phyloP scores from a whole-genome alignment of 148 eudicot species.

The Simmondsia chinensis region DNA sequence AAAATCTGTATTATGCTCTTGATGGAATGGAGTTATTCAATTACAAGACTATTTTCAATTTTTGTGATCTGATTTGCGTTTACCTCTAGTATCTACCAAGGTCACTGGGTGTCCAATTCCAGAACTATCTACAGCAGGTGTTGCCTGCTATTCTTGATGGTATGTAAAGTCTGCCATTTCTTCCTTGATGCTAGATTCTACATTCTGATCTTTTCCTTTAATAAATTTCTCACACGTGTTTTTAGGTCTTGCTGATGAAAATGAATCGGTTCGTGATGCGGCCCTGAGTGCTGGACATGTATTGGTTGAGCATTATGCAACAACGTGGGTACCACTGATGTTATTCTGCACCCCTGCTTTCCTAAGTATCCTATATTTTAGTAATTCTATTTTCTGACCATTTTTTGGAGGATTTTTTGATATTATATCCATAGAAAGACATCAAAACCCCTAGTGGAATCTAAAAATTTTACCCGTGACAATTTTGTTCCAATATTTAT shows the following conservation, averaged over 20 bases:
- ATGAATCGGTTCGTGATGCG: slow-evolving; percentile 97
- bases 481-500: too few relatives aligned
- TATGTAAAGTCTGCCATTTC: slow-evolving; percentile 14
- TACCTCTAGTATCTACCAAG: slow-evolving; percentile 72
- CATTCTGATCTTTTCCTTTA: too few relatives aligned
- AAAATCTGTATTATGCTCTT: too few relatives aligned
- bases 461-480: too few relatives aligned
- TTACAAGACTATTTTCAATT: neutral
- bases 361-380: neutral
- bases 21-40: neutral
- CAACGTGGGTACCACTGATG: slow-evolving; percentile 54
- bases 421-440: too few relatives aligned
- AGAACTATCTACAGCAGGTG: slow-evolving; percentile 88
- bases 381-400: neutral
- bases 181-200: too few relatives aligned
- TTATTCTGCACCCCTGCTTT: neutral
- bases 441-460: too few relatives aligned
- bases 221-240: too few relatives aligned
- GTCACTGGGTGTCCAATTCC: slow-evolving; percentile 89
- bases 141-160: slow-evolving; percentile 96
- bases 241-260: slow-evolving; percentile 96
- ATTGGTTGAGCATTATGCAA: slow-evolving; percentile 93
- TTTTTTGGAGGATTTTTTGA: too few relatives aligned
- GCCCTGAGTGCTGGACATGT: slow-evolving; percentile 98
- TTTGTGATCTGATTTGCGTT: slow-evolving; percentile 10